A percentile compares a stretch with the other conserved stretches of the same genome.
phyloP scores from a whole-genome alignment of 1,284 basidiomycete genomes.

The Austroboletus niveus region DNA sequence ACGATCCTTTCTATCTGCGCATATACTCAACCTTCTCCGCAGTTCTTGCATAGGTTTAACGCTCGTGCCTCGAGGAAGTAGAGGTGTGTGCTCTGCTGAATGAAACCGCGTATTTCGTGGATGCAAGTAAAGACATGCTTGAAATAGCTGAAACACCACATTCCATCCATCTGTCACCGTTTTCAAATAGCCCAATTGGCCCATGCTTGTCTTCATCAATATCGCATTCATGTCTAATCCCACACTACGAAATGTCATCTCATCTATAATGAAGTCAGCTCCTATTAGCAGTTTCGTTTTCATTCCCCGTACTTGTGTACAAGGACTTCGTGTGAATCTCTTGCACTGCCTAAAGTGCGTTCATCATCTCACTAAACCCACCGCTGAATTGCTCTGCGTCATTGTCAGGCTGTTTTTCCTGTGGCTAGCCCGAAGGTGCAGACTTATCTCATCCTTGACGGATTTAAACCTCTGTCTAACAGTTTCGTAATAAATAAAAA shows the following conservation, averaged over 20 bases:
- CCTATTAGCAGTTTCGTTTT: neutral
- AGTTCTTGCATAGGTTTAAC: neutral
- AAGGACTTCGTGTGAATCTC: neutral
- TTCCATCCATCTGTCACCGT: neutral
- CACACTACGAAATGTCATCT: neutral
- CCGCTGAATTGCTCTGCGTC: too few species aligned
- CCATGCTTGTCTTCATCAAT: neutral
- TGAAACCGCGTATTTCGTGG: neutral
- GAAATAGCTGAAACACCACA: neutral
- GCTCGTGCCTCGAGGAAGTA: neutral
- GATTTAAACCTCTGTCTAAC: slow-evolving; percentile 1
- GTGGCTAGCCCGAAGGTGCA: too few species aligned
- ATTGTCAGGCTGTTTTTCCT: too few species aligned
- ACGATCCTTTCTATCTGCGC: neutral
- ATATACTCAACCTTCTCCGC: neutral
- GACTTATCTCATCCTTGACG: too few species aligned
- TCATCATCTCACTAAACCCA: slow-evolving; percentile 10
- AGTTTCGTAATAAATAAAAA: neutral
- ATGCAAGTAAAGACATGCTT: neutral
- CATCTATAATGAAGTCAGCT: neutral
- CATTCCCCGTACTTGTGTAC: neutral
- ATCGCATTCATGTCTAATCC: neutral
- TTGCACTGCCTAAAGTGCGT: neutral
- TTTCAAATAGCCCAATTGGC: neutral
- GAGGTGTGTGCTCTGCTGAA: neutral